Evolutionary conservation across 257 asterid genomes (phyloP), one percentile per base, ranked within the genome.

Genomic region (Solanum lycopersicoides): DNA sequence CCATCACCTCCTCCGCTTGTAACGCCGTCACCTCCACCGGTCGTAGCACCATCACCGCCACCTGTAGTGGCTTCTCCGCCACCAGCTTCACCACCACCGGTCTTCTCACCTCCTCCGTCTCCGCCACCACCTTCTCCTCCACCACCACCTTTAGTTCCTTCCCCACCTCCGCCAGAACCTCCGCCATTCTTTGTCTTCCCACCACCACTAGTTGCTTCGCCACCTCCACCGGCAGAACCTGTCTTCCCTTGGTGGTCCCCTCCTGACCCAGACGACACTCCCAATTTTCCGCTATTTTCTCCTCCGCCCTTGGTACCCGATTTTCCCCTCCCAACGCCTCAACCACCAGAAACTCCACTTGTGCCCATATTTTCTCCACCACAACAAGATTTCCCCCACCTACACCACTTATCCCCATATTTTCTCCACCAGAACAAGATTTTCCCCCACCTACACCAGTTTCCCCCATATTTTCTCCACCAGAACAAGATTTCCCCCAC

Each of bases 181-280:
- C 88, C 88, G 4, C 89, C 91, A 6, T 59, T 79, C 32, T 86
- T 89, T 12, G 41, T 84, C 1, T 87, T 88, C 13, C 91, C 90
- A 47, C 89, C 91, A 2, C 90, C 90, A 9, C 89, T 89, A 39
- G 34, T 87, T 3, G 76, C 83, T 3, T 87, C 89, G 1, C 87
- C 89, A 42, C 91, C 91, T 25, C 89, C 91, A 9, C 91, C 91
- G 3, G 87, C 32, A 2, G 87, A 80, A 30, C 87, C 90, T 4
- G 56, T 56, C 23, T 90, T 90, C 74, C 92, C 92, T 8, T 90
- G 89, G 89, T 37, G 87, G 47, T 69, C 91, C 28, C 92, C 91
- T 14, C 92, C 92, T 68, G 88, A 87, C 45, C 34, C 56, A 20
- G 59, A 68, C 66, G 60, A 84, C 77, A 47, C 87, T 41, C 89